phyloP scores from a whole-genome alignment of 2,329 filamentous ascomycete genomes.

The Trichoderma afroharzianum region DNA sequence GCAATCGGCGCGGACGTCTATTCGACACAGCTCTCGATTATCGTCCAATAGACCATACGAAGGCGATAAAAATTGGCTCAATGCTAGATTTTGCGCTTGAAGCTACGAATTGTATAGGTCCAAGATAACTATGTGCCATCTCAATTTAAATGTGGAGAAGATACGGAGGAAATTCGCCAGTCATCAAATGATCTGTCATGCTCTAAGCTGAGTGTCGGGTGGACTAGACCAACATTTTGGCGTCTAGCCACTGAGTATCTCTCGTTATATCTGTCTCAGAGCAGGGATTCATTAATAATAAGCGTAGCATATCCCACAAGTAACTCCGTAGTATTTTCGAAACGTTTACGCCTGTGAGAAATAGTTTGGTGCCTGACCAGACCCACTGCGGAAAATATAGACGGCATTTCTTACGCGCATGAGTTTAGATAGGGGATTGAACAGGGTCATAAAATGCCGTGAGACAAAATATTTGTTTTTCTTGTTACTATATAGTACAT shows the following conservation, averaged over 20 bases:
- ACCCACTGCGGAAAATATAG: background rate
- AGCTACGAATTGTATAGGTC: background rate
- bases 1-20: background rate
- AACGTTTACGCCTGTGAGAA: background rate
- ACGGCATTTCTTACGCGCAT: background rate
- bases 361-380: background rate
- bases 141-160: background rate
- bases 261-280: background rate
- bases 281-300: background rate
- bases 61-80: background rate
- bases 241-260: background rate
- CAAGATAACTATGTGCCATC: background rate
- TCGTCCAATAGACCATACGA: background rate
- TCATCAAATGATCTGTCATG: slow-evolving; percentile 3
- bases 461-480: background rate
- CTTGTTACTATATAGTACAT: too few species aligned
- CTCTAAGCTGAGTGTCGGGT: background rate
- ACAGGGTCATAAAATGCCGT: rapidly evolving
- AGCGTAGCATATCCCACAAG: background rate
- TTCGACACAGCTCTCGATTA: background rate
- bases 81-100: background rate
- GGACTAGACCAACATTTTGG: background rate
- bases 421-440: background rate
- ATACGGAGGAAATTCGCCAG: background rate
- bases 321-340: background rate